phyloP scores from a whole-genome alignment of 768 basidiomycete genomes.

The Phallus indusiatus region DNA sequence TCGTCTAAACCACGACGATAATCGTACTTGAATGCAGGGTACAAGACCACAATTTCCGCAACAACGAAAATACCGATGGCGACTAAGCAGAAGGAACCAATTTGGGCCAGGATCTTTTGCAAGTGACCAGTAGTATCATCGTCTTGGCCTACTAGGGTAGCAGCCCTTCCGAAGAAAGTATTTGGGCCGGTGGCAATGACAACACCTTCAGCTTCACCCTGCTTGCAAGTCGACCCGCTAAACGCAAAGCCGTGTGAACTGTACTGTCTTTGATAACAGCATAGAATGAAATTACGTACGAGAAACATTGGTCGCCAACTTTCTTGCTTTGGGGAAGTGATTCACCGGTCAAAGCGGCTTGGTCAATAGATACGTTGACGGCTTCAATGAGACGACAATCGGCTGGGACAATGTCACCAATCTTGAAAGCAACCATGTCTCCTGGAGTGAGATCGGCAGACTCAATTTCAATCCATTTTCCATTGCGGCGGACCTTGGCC shows the following conservation, averaged over 20 bases:
- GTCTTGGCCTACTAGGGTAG: constrained; percentile 93
- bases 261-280: not conserved
- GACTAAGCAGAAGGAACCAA: constrained; percentile 94
- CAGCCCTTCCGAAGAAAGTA: constrained; percentile 98
- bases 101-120: constrained; percentile 97
- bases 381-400: constrained; percentile 96
- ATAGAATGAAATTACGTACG: constrained; percentile 44
- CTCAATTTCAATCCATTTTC: constrained; percentile 84
- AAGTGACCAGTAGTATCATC: constrained; percentile 97
- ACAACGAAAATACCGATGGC: constrained; percentile 94
- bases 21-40: constrained; percentile 80
- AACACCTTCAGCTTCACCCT: constrained; percentile 97
- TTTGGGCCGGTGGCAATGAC: constrained; percentile 98
- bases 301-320: constrained; percentile 93
- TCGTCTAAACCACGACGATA: constrained; percentile 96
- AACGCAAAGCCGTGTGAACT: constrained; percentile 7
- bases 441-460: constrained; percentile 86
- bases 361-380: constrained; percentile 96
- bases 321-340: constrained; percentile 92
- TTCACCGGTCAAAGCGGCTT: constrained; percentile 96
- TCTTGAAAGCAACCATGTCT: constrained; percentile 97
- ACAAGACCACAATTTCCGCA: constrained; percentile 89
- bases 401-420: constrained; percentile 96
- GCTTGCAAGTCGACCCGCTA: constrained; percentile 95
- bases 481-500: constrained; percentile 85